phyloP scores from a whole-genome alignment of 2,329 filamentous ascomycete species.

The Macroventuria anomochaeta region DNA sequence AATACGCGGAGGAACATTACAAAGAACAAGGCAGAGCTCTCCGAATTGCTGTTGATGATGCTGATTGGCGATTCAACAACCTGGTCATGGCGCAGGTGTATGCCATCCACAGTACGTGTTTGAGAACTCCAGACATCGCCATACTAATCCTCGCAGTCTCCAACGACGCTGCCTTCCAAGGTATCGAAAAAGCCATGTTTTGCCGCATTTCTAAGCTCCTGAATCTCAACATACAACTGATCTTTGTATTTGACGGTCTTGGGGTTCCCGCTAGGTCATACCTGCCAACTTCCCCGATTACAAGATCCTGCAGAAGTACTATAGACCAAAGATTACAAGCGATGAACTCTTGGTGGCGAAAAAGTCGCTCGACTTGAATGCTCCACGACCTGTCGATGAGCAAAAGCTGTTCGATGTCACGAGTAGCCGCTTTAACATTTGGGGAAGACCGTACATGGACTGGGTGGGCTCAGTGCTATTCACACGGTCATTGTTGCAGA shows the following conservation, averaged over 20 bases:
- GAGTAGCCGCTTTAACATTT: constrained; percentile 48
- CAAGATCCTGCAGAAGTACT: constrained; percentile 47
- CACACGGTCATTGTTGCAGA: constrained; percentile 27
- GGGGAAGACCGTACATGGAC: constrained; percentile 47
- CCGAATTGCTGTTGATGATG: constrained; percentile 53
- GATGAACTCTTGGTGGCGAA: constrained; percentile 39
- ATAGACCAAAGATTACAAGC: constrained; percentile 44
- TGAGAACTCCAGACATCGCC: not conserved
- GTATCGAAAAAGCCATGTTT: constrained; percentile 52
- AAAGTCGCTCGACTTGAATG: constrained; percentile 37
- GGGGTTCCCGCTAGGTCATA: constrained; percentile 49
- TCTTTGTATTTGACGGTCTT: constrained; percentile 64
- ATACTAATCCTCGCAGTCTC: constrained; percentile 27
- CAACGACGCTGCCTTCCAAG: constrained; percentile 46
- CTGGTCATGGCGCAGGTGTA: constrained; percentile 44
- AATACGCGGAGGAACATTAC: constrained; percentile 50
- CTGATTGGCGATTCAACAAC: constrained; percentile 55
- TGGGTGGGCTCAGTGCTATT: constrained; percentile 50
- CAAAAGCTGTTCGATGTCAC: constrained; percentile 44
- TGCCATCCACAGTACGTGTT: constrained; percentile 44
- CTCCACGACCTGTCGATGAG: constrained; percentile 42
- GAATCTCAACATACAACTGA: constrained; percentile 57
- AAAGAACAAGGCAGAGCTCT: constrained; percentile 45
- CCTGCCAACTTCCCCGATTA: constrained; percentile 30
- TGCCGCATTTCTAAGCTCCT: constrained; percentile 55